These are phyloP conservation scores for Fusarium sp. DNA, from an alignment of 2,329 filamentous ascomycete genomes.

Conservation along the genomic window DNA sequence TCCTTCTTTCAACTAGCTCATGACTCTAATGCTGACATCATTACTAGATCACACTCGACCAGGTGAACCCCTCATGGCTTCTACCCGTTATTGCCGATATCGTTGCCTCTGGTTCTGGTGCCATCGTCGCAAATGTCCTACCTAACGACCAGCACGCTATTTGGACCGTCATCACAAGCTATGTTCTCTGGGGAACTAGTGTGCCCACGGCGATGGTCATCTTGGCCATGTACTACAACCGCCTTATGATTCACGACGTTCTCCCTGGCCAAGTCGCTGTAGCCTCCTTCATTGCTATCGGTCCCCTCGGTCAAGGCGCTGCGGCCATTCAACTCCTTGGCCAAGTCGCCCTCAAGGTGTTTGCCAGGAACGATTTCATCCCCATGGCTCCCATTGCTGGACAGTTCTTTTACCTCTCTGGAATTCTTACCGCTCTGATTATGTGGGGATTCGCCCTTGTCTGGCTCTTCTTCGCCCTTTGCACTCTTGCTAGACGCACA, in stretches of 20 bases:
- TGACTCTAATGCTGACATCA: conserved; percentile 51
- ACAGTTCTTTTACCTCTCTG: conserved; percentile 68
- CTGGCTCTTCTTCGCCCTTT: conserved; percentile 55
- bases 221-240: conserved; percentile 73
- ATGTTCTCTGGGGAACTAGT: conserved; percentile 74
- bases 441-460: conserved; percentile 56
- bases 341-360: conserved; percentile 55
- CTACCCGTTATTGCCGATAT: conserved; percentile 75
- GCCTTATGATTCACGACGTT: conserved; percentile 72
- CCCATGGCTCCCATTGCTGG: conserved; percentile 64
- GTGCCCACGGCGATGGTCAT: conserved; percentile 67
- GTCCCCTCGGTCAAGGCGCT: conserved; percentile 74
- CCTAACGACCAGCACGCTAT: conserved; percentile 65
- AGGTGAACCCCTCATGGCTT: conserved; percentile 73
- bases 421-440: conserved; percentile 56
- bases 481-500: conserved; percentile 47
- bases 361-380: conserved; percentile 52
- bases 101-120: conserved; percentile 72
- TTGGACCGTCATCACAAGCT: conserved; percentile 70
- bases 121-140: conserved; percentile 69
- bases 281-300: conserved; percentile 73
- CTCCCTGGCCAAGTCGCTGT: conserved; percentile 74
- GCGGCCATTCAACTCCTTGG: conserved; percentile 65
- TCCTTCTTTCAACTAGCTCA: conserved; percentile 27
- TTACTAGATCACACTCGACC: conserved; percentile 38